Conservation (phyloP, 306 rosid genomes). For the Ormosia semicastrata region DNA sequence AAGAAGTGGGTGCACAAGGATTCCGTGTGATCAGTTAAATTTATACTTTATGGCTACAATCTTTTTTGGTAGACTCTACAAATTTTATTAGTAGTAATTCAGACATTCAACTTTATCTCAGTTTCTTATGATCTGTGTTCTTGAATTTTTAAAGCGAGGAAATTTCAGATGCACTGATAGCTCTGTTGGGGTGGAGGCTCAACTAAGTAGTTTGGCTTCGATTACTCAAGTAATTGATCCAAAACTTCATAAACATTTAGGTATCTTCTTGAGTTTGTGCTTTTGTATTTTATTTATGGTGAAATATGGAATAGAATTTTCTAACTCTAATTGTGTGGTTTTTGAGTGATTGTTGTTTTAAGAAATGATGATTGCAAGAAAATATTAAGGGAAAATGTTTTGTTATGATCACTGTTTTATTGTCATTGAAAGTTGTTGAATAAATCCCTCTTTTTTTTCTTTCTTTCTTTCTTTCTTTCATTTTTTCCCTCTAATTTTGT, state of each 20-base stretch:
- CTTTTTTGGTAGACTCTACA: background rate
- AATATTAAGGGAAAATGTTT: background rate
- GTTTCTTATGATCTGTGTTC: constrained; percentile 40
- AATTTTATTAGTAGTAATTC: constrained; percentile 9
- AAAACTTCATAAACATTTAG: constrained; percentile 94
- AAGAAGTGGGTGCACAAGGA: background rate
- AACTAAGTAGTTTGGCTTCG: constrained; percentile 78
- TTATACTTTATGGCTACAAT: background rate
- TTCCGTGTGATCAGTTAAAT: background rate
- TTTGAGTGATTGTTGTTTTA: constrained; percentile 1
- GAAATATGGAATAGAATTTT: constrained; percentile 20
- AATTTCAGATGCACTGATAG: constrained; percentile 88
- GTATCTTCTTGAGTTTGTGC: constrained; percentile 44
- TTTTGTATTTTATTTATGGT: constrained; percentile 21
- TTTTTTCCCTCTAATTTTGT: background rate
- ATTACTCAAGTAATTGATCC: constrained; percentile 96
- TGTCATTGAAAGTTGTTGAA: background rate
- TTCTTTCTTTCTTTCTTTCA: background rate
- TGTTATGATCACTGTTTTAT: background rate
- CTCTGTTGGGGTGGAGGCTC: constrained; percentile 90
- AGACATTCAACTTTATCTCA: constrained; percentile 26
- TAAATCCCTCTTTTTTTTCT: background rate
- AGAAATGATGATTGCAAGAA: constrained; percentile 16
- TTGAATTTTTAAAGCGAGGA: constrained; percentile 72
- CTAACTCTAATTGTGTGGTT: background rate